phyloP scores from a whole-genome alignment of 352 stramenopile species.

The Peronospora belbahrii region DNA sequence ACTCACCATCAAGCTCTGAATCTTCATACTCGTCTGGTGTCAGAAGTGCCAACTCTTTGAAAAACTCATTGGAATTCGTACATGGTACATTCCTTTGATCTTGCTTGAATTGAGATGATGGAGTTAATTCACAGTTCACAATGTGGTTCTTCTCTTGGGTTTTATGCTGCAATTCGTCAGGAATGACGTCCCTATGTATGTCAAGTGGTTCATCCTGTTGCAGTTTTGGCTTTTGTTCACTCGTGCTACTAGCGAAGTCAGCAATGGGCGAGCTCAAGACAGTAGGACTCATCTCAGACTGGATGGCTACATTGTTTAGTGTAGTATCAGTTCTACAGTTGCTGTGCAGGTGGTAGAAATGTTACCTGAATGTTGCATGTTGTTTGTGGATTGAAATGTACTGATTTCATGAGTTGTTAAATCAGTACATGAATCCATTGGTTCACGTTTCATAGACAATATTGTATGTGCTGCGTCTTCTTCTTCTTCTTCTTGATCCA shows the following conservation, averaged over 20 bases:
- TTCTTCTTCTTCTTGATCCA: not conserved
- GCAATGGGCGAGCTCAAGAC: slow-evolving; percentile 13
- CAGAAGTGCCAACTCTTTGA: slow-evolving; percentile 19
- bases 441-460: slow-evolving; percentile 14
- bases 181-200: slow-evolving; percentile 4
- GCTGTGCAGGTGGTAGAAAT: not conserved
- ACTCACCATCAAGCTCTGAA: slow-evolving; percentile 43
- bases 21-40: slow-evolving; percentile 49
- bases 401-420: not conserved
- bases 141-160: slow-evolving; percentile 1
- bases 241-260: slow-evolving; percentile 4
- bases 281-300: not conserved
- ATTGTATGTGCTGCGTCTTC: not conserved
- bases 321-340: no score
- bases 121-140: not conserved
- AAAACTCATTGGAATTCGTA: not conserved
- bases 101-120: slow-evolving; percentile 9
- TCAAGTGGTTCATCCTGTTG: slow-evolving; percentile 14
- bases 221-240: slow-evolving; percentile 3
- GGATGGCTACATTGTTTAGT: not conserved
- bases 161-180: slow-evolving; percentile 1
- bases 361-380: not conserved
- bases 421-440: not conserved
- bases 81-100: not conserved
- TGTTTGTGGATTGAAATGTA: not conserved